These are phyloP conservation scores for Penicillium dipodomyicola DNA, from an alignment of 495 filamentous ascomycete species.

Conservation along the genomic window DNA sequence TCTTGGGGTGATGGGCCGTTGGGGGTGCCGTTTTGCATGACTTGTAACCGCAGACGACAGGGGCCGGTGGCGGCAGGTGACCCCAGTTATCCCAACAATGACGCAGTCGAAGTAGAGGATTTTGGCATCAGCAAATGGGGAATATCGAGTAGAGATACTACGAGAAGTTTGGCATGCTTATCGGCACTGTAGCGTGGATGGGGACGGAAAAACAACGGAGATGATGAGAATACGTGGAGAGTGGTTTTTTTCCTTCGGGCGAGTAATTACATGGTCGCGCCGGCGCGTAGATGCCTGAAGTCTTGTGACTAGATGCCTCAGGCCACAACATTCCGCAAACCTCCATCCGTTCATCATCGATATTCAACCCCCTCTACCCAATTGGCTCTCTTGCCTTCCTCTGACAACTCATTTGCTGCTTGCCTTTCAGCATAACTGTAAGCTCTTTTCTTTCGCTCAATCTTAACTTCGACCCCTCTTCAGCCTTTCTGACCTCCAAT, in stretches of 20 bases:
- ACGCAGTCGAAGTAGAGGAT: conserved; percentile 57
- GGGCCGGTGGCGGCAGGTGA: conserved; percentile 49
- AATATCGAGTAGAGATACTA: conserved; percentile 47
- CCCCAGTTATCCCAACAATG: conserved; percentile 67
- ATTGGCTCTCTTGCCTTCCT: conserved; percentile 23
- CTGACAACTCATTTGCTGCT: conserved; percentile 28
- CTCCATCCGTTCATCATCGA: conserved; percentile 37
- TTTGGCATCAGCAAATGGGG: conserved; percentile 64
- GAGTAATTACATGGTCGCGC: conserved; percentile 32
- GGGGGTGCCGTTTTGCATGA: conserved; percentile 58
- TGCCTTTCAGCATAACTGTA: conserved; percentile 33
- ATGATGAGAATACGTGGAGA: conserved; percentile 40
- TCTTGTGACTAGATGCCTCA: conserved; percentile 19
- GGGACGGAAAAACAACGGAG: conserved; percentile 33
- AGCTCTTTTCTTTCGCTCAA: conserved; percentile 12
- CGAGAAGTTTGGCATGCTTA: conserved; percentile 63
- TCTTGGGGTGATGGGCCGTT: conserved; percentile 48
- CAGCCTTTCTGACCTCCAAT: conserved; percentile 19
- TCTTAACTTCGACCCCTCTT: background rate
- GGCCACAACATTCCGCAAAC: conserved; percentile 29
- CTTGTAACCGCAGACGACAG: conserved; percentile 51
- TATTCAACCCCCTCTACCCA: conserved; percentile 27
- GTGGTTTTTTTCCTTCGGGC: conserved; percentile 45
- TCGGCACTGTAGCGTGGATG: conserved; percentile 43
- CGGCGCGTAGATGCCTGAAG: conserved; percentile 23